phyloP scores from a whole-genome alignment of 371 early-diverging fungal genomes.

The Phascolomyces articulosus region DNA sequence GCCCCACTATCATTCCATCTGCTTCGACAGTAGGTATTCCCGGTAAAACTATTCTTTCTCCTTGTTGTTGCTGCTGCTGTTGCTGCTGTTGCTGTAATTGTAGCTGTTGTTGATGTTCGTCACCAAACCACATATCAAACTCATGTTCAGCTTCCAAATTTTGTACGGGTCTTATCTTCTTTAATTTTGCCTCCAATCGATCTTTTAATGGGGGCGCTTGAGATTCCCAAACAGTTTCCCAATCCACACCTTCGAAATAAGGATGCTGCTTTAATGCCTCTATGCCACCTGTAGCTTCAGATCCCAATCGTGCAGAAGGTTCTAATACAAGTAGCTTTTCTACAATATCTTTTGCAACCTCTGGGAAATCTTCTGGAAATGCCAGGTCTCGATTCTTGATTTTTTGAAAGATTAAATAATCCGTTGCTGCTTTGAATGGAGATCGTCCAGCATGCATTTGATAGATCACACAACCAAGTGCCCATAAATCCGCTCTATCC shows the following conservation, averaged over 20 bases:
- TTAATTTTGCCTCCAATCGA: constrained; percentile 38
- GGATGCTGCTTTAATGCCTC: constrained; percentile 82
- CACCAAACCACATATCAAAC: constrained; percentile 36
- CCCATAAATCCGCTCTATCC: constrained; percentile 94
- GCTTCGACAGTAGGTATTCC: no score
- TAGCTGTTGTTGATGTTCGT: not conserved
- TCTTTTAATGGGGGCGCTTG: constrained; percentile 40
- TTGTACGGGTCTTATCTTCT: constrained; percentile 18
- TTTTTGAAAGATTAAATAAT: constrained; percentile 96
- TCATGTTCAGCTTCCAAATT: constrained; percentile 18
- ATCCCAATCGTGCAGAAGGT: constrained; percentile 76
- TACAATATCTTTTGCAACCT: constrained; percentile 72
- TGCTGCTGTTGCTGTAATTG: not conserved
- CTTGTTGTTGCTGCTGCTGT: not conserved
- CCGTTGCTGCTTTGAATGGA: constrained; percentile 95
- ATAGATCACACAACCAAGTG: constrained; percentile 96
- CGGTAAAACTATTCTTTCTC: no score
- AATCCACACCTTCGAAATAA: constrained; percentile 90
- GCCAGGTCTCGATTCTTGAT: constrained; percentile 85
- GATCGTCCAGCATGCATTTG: constrained; percentile 93
- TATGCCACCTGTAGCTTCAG: constrained; percentile 62
- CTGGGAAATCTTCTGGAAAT: constrained; percentile 77
- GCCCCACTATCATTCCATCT: no score
- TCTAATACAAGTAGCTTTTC: constrained; percentile 73
- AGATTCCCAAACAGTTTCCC: constrained; percentile 63